These are phyloP conservation scores for Schizophyllum amplum DNA, from an alignment of 1,284 basidiomycete species.

Conservation along the genomic window DNA sequence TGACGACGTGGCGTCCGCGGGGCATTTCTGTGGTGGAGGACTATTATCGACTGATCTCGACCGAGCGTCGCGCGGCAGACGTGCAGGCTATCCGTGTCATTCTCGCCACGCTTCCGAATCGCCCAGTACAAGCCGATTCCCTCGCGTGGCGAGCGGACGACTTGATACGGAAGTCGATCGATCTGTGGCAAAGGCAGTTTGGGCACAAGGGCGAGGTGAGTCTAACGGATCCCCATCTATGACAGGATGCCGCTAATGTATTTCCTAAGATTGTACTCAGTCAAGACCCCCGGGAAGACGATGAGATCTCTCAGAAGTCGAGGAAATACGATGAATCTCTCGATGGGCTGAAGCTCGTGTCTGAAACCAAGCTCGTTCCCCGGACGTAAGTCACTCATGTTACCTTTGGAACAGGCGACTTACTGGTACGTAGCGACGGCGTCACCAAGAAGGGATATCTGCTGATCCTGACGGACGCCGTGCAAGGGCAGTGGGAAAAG, in stretches of 20 bases:
- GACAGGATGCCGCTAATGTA: slow-evolving; percentile 9
- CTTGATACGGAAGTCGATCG: slow-evolving; percentile 57
- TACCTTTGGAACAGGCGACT: slow-evolving; percentile 2
- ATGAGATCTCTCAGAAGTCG: slow-evolving; percentile 31
- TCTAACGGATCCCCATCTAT: slow-evolving; percentile 5
- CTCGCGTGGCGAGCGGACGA: slow-evolving; percentile 55
- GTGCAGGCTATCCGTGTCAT: slow-evolving; percentile 85
- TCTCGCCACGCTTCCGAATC: slow-evolving; percentile 46
- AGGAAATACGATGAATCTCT: slow-evolving; percentile 34
- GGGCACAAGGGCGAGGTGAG: slow-evolving; percentile 69
- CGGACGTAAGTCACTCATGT: slow-evolving; percentile 43
- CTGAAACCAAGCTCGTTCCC: slow-evolving; percentile 63
- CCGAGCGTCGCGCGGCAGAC: slow-evolving; percentile 73
- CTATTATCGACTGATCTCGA: slow-evolving; percentile 60
- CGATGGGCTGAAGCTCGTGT: slow-evolving; percentile 59
- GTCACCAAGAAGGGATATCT: slow-evolving; percentile 82
- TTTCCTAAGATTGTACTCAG: slow-evolving; percentile 60
- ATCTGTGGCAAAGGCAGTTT: slow-evolving; percentile 78
- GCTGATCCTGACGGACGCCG: slow-evolving; percentile 72
- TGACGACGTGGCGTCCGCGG: slow-evolving; percentile 80
- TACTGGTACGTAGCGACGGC: slow-evolving; percentile 55
- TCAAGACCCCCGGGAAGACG: slow-evolving; percentile 56
- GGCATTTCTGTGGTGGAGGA: slow-evolving; percentile 86
- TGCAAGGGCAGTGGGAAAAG: slow-evolving; percentile 73
- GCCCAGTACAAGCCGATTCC: slow-evolving; percentile 43